A percentile compares a stretch with the other conserved stretches of the same genome.
Evolutionary conservation across 495 filamentous ascomycete genomes (phyloP).

Genomic region (Chlorociboria aeruginascens): DNA sequence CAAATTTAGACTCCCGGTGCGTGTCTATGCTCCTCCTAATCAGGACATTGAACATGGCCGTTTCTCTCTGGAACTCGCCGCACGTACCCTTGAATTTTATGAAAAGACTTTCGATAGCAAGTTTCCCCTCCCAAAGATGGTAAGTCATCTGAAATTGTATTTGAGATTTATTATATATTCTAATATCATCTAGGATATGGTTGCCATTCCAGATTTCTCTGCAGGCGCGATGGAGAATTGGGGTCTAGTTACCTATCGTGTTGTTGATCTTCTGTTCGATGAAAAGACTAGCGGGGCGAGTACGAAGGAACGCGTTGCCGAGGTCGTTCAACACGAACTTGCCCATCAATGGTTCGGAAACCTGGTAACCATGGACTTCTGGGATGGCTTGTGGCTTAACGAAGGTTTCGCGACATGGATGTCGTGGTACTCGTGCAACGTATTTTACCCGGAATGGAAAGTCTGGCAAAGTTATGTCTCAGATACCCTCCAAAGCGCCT

Average conservation of each 20-base stretch:
- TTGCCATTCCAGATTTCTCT: constrained; percentile 72
- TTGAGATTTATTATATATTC: neutral
- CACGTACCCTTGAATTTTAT: constrained; percentile 82
- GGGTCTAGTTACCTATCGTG: constrained; percentile 81
- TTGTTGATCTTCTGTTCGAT: constrained; percentile 81
- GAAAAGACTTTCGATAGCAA: constrained; percentile 64
- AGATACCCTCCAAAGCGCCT: constrained; percentile 75
- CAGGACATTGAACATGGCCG: constrained; percentile 73
- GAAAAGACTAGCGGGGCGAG: constrained; percentile 78
- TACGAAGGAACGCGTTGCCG: constrained; percentile 79
- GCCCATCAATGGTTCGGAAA: constrained; percentile 99
- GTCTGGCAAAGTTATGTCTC: constrained; percentile 91
- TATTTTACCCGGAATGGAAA: constrained; percentile 95
- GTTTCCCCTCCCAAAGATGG: constrained; percentile 78
- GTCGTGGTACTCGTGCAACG: constrained; percentile 54
- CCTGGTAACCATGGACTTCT: constrained; percentile 98
- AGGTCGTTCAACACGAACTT: constrained; percentile 90
- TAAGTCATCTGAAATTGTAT: constrained; percentile 3
- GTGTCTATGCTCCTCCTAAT: constrained; percentile 77
- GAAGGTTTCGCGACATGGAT: constrained; percentile 95
- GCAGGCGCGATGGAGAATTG: constrained; percentile 97
- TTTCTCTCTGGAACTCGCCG: constrained; percentile 74
- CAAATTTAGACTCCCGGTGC: constrained; percentile 56
- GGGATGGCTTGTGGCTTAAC: constrained; percentile 97
- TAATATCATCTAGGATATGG: constrained; percentile 38